These are phyloP conservation scores for Aureobasidium uvarum DNA, from an alignment of 2,329 filamentous ascomycete species.

Conservation along the genomic window DNA sequence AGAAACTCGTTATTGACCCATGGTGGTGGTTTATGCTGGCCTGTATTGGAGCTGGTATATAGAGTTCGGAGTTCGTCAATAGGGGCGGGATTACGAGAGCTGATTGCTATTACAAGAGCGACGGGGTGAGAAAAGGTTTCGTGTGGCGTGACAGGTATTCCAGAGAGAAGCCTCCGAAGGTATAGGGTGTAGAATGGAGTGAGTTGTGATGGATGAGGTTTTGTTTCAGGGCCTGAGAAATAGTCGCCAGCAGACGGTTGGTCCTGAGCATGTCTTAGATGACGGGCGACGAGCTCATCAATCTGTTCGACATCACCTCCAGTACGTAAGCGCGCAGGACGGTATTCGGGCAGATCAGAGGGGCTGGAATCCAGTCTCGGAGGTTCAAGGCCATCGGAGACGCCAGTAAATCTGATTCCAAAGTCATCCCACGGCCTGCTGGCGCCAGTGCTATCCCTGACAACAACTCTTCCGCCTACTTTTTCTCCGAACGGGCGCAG, in stretches of 20 bases:
- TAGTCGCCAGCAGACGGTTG: slow-evolving; percentile 45
- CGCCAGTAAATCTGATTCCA: slow-evolving; percentile 76
- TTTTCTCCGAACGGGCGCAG: slow-evolving; percentile 88
- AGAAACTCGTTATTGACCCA: slow-evolving; percentile 94
- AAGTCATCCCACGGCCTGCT: slow-evolving; percentile 87
- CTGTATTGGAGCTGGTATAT: slow-evolving; percentile 80
- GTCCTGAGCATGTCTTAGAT: slow-evolving; percentile 71
- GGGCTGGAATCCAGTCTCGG: slow-evolving; percentile 36
- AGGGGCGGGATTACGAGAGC: slow-evolving; percentile 76
- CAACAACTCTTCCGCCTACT: slow-evolving; percentile 81
- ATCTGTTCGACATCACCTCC: slow-evolving; percentile 64
- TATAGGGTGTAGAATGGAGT: slow-evolving; percentile 75
- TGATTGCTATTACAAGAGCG: slow-evolving; percentile 91
- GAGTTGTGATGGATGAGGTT: slow-evolving; percentile 31
- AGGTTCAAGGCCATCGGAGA: slow-evolving; percentile 56
- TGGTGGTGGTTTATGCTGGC: slow-evolving; percentile 67
- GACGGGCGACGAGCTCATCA: slow-evolving; percentile 75
- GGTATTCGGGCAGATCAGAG: slow-evolving; percentile 37
- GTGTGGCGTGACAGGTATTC: slow-evolving; percentile 73
- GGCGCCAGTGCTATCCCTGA: slow-evolving; percentile 84
- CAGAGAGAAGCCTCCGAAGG: slow-evolving; percentile 76
- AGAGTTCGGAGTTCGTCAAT: slow-evolving; percentile 83
- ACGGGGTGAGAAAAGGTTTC: slow-evolving; percentile 96
- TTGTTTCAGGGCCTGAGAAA: slow-evolving; percentile 41
- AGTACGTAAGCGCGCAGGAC: slow-evolving; percentile 43